These are phyloP conservation scores for Chionographis japonica DNA, from an alignment of 106 monocot genomes.

Conservation along the genomic window DNA sequence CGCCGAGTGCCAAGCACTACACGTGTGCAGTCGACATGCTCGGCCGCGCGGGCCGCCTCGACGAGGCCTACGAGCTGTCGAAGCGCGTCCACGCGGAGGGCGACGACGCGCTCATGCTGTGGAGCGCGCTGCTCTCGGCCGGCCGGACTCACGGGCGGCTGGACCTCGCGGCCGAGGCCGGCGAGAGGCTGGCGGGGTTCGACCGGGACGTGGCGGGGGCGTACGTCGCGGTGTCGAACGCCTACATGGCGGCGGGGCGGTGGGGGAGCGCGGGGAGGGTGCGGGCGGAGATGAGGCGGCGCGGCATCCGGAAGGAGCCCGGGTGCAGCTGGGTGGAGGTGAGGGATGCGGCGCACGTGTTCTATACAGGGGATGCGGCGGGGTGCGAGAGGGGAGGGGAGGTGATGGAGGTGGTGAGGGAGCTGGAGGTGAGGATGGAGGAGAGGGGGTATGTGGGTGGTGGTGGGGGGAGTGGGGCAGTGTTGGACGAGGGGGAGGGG, in stretches of 20 bases:
- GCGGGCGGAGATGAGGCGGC: constrained; percentile 48
- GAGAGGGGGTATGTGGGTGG: constrained; percentile 37
- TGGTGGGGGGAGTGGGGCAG: constrained; percentile 5
- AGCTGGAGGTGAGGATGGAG: constrained; percentile 61
- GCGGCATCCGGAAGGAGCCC: constrained; percentile 68
- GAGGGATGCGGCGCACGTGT: constrained; percentile 51
- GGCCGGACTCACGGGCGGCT: constrained; percentile 37
- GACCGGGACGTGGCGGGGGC: constrained; percentile 64
- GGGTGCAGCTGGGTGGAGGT: constrained; percentile 90
- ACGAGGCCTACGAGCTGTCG: constrained; percentile 54
- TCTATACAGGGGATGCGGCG: constrained; percentile 44
- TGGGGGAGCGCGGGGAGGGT: constrained; percentile 34
- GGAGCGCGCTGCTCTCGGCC: constrained; percentile 63
- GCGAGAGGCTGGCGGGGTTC: constrained; percentile 32
- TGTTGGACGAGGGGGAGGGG: constrained; percentile 13
- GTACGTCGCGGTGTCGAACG: constrained; percentile 62
- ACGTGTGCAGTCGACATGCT: constrained; percentile 90
- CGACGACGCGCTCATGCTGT: constrained; percentile 59
- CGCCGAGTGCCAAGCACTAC: constrained; percentile 57
- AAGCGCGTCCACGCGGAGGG: constrained; percentile 26
- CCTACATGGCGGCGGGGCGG: constrained; percentile 47
- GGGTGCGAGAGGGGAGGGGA: constrained; percentile 18
- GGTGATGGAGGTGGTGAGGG: constrained; percentile 37
- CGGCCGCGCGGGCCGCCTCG: constrained; percentile 65
- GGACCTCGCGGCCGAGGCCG: constrained; percentile 52